phyloP scores from a whole-genome alignment of 768 basidiomycete genomes.

The Collybiopsis luxurians region DNA sequence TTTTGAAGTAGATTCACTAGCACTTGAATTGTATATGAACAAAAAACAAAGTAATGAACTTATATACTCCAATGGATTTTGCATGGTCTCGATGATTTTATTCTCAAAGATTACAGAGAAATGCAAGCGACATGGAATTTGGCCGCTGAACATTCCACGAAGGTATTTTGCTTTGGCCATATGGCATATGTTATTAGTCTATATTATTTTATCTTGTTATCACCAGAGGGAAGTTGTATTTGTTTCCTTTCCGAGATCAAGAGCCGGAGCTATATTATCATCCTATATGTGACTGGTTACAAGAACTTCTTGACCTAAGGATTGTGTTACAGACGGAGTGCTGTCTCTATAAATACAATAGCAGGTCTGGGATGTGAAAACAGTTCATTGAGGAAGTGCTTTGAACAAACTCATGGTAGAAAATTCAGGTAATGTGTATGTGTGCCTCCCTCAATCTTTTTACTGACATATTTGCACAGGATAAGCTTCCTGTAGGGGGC shows the following conservation, averaged over 20 bases:
- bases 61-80: conserved; percentile 13
- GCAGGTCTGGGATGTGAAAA: conserved; percentile 16
- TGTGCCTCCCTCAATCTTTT: too few relatives aligned
- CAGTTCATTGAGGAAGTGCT: conserved; percentile 34
- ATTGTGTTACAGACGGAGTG: conserved; percentile 29
- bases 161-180: background rate
- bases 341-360: conserved; percentile 27
- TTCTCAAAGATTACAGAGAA: conserved; percentile 16
- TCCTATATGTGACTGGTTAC: conserved; percentile 24
- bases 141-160: conserved; percentile 7
- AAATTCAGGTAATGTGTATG: conserved; percentile 36
- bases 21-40: conserved; percentile 21
- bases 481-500: too few relatives aligned
- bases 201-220: conserved; percentile 13
- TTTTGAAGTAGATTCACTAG: conserved; percentile 29
- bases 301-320: conserved; percentile 22
- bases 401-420: conserved; percentile 34
- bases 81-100: conserved; percentile 12
- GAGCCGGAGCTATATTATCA: conserved; percentile 18
- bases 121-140: conserved; percentile 17
- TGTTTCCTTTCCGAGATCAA: conserved; percentile 16
- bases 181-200: background rate
- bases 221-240: conserved; percentile 14
- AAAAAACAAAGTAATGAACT: conserved; percentile 14
- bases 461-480: too few relatives aligned